phyloP scores from a whole-genome alignment of 768 basidiomycete species.

The Chalciporus sphaerocephalus region DNA sequence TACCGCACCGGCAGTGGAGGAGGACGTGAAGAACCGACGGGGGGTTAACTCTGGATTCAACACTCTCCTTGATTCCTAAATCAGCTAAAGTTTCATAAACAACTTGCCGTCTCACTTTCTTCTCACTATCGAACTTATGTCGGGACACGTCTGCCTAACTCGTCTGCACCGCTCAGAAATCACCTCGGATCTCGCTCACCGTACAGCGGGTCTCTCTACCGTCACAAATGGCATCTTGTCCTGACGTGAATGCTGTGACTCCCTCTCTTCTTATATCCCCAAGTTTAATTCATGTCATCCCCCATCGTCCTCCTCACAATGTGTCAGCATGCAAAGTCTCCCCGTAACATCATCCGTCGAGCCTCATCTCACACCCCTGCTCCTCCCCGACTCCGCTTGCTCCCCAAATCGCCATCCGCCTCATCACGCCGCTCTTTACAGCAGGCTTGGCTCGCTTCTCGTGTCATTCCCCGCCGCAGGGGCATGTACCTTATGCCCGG shows the following conservation, averaged over 20 bases:
- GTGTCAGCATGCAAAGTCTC: conserved; percentile 21
- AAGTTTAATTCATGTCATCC: conserved; percentile 12
- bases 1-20: conserved; percentile 11
- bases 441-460: conserved; percentile 58
- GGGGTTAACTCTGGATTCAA: conserved; percentile 1
- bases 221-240: conserved; percentile 14
- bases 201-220: conserved; percentile 21
- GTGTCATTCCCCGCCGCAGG: conserved; percentile 44
- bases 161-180: conserved; percentile 29
- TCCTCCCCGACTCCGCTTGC: background rate
- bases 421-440: conserved; percentile 21
- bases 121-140: conserved; percentile 24
- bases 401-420: background rate
- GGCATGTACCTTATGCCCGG: conserved; percentile 56
- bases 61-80: conserved; percentile 31
- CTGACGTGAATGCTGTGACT: conserved; percentile 35
- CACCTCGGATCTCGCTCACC: conserved; percentile 33
- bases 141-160: conserved; percentile 34
- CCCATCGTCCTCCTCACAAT: conserved; percentile 20
- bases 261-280: conserved; percentile 29
- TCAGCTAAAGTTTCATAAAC: conserved; percentile 33
- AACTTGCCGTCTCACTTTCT: conserved; percentile 8
- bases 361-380: conserved; percentile 8
- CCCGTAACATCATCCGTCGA: conserved; percentile 20
- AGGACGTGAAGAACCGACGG: no score